Conservation (phyloP, 2,329 filamentous ascomycete genomes). For the Leptographium lundbergii region DNA sequence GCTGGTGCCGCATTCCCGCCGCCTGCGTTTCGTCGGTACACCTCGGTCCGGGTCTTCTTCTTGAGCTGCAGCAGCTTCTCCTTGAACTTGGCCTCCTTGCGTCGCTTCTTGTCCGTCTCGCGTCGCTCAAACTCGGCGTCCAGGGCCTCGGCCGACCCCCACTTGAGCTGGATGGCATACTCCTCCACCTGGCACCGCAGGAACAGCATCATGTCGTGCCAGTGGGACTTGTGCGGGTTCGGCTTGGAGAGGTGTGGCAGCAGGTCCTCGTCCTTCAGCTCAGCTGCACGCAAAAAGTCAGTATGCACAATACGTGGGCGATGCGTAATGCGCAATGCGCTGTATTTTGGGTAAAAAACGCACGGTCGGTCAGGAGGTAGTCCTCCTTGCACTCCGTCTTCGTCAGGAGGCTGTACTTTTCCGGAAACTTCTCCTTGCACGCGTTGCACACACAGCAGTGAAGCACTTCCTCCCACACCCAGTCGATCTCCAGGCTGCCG, state of each 20-base stretch:
- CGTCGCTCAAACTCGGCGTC: constrained; percentile 81
- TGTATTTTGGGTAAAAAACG: not conserved
- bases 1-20: constrained; percentile 27
- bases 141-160: constrained; percentile 74
- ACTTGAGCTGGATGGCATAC: constrained; percentile 81
- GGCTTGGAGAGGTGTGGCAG: constrained; percentile 79
- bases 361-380: constrained; percentile 84
- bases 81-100: constrained; percentile 87
- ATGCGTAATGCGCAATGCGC: not conserved
- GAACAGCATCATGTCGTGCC: constrained; percentile 99
- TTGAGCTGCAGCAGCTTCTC: constrained; percentile 81
- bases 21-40: constrained; percentile 59
- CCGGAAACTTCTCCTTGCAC: constrained; percentile 82
- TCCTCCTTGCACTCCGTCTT: constrained; percentile 96
- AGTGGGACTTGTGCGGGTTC: constrained; percentile 90
- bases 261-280: constrained; percentile 77
- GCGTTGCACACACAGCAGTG: constrained; percentile 58
- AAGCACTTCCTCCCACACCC: constrained; percentile 85
- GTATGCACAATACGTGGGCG: not conserved
- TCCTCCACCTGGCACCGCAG: constrained; percentile 88
- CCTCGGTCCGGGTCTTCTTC: constrained; percentile 83
- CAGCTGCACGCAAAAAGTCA: constrained; percentile 37
- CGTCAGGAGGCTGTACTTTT: constrained; percentile 89
- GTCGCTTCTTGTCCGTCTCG: constrained; percentile 64
- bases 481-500: constrained; percentile 75